A percentile compares a stretch with the other conserved stretches of the same genome.
Conservation (phyloP, 371 early-diverging fungal species). For the Smittium mucronatum region DNA sequence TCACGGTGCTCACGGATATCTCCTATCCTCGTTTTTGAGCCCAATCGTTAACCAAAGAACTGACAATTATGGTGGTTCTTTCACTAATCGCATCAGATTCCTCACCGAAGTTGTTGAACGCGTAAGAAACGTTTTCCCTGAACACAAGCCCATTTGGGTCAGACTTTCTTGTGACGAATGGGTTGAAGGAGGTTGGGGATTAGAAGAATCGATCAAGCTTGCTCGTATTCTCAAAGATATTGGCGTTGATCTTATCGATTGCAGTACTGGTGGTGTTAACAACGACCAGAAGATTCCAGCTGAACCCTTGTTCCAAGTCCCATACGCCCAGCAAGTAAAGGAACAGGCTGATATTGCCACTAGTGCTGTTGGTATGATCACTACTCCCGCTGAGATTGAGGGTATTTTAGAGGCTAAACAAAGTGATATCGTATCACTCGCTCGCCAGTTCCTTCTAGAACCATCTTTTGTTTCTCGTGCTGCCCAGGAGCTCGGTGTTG, state of each 20-base stretch:
- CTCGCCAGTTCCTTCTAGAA: conserved; percentile 62
- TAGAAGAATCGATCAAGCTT: conserved; percentile 49
- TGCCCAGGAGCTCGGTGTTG: conserved; percentile 44
- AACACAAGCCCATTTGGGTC: conserved; percentile 62
- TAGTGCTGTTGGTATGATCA: conserved; percentile 65
- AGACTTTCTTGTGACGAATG: conserved; percentile 63
- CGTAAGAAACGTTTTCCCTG: conserved; percentile 58
- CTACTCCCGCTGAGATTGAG: conserved; percentile 48
- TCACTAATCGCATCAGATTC: conserved; percentile 63
- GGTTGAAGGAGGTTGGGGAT: conserved; percentile 47
- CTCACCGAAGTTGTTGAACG: conserved; percentile 44
- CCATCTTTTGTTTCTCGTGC: conserved; percentile 38
- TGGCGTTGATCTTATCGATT: conserved; percentile 67
- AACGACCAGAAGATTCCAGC: conserved; percentile 37
- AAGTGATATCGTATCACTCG: conserved; percentile 63
- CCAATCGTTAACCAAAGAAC: conserved; percentile 68
- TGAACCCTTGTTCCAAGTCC: conserved; percentile 55
- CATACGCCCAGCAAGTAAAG: conserved; percentile 45
- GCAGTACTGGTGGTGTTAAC: conserved; percentile 52
- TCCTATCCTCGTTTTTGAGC: conserved; percentile 64
- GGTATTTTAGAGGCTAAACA: conserved; percentile 43
- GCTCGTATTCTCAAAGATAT: conserved; percentile 38
- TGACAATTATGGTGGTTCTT: conserved; percentile 65
- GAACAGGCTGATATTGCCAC: conserved; percentile 42
- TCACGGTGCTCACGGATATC: conserved; percentile 70